These are phyloP conservation scores for Tricladium varicosporioides DNA, from an alignment of 2,329 filamentous ascomycete genomes.

Conservation along the genomic window DNA sequence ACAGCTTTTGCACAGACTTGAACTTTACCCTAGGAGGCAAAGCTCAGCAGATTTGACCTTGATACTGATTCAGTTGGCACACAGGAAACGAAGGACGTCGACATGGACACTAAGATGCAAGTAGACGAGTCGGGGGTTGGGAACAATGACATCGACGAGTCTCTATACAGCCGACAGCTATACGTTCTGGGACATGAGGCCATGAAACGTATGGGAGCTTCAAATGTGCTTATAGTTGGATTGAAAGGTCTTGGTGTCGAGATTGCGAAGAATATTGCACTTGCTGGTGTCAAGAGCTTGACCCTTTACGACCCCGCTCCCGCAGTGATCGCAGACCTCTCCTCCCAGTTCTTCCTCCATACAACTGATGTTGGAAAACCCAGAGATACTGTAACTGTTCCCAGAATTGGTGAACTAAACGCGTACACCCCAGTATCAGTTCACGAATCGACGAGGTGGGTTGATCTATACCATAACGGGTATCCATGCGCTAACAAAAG, in stretches of 20 bases:
- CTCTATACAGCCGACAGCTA: slow-evolving; percentile 71
- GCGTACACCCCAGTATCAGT: slow-evolving; percentile 90
- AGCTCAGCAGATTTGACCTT: not conserved
- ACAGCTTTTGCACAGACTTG: slow-evolving; percentile 1
- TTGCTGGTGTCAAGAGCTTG: slow-evolving; percentile 96
- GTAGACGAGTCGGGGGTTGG: slow-evolving; percentile 59
- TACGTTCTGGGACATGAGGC: slow-evolving; percentile 73
- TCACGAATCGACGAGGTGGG: slow-evolving; percentile 58
- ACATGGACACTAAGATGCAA: slow-evolving; percentile 64
- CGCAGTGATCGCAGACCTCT: slow-evolving; percentile 82
- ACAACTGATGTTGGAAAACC: slow-evolving; percentile 88
- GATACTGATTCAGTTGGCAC: slow-evolving; percentile 1
- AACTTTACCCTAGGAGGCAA: not conserved
- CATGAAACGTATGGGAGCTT: slow-evolving; percentile 99
- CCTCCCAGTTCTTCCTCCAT: slow-evolving; percentile 94
- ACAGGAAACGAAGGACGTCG: slow-evolving; percentile 53
- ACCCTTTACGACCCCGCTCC: slow-evolving; percentile 89
- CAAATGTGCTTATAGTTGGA: slow-evolving; percentile 88
- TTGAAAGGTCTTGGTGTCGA: slow-evolving; percentile 94
- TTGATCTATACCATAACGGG: not conserved
- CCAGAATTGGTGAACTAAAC: slow-evolving; percentile 90
- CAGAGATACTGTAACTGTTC: slow-evolving; percentile 80
- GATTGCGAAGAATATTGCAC: slow-evolving; percentile 97
- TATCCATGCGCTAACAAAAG: slow-evolving; percentile 24
- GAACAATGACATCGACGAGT: slow-evolving; percentile 65